Evolutionary conservation across 2,329 filamentous ascomycete genomes (phyloP), one percentile per base, ranked within the genome.

Genomic region (Paecilomyces variotii): DNA sequence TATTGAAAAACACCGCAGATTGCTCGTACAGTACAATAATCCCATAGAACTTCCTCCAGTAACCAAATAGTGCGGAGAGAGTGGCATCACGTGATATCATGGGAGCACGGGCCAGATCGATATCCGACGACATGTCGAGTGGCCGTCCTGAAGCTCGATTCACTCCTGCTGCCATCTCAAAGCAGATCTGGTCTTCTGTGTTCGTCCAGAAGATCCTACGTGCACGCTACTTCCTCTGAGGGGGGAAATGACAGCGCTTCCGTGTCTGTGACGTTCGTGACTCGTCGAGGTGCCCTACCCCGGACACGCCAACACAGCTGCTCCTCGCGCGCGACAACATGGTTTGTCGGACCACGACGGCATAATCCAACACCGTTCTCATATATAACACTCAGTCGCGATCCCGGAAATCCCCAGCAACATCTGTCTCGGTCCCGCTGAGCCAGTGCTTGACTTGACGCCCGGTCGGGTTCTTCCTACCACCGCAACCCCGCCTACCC

Each of bases 121-220:
- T 59, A 45, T 64, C 39, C 59, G 32, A 65, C 57, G 27, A 65
- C 60, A 52, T 52, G 50, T 52, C 50, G 27, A 52, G 25, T 27
- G 24, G 10, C 50, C 53, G 53, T 26, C 25, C 30, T 24, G 12
- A 19, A 55, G 25, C 56, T n/a, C 45, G 25, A 10, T 28, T 26
- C 24, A 52, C 24, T 52, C 19, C 50, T 26, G 50, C 28, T 56
- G 25, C 24, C 25, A 14, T 11, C 5, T 24, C 27, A 28, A 26
- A 12, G n/a, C 50, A 28, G 10, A 27, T 14, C 2, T 14, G 4
- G 7, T 26, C 25, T 14, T 52, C 10, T 26, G 50, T 52, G 25
- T 52, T 26, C n/a, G 5, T 12, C 27, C 4, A 2, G 10, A 26
- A 52, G 50, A 26, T 2, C 5, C 1, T 28, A 11, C 50, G 6